Evolutionary conservation across 2,329 filamentous ascomycete species (phyloP), one percentile per base, ranked within the genome.

Genomic region (Leptographium flavum): DNA sequence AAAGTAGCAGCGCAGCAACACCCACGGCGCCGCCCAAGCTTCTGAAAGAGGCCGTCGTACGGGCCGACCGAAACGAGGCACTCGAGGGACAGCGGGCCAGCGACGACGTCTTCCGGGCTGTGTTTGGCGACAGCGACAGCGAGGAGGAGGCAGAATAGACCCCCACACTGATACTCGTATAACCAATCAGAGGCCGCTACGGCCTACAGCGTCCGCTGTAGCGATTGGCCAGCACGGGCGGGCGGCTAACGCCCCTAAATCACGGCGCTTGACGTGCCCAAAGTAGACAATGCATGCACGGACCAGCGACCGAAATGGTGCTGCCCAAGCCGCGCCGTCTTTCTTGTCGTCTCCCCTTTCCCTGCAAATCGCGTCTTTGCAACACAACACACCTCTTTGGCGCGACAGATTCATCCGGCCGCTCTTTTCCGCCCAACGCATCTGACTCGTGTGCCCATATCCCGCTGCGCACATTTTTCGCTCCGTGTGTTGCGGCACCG

Each of bases 91-190:
- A 79, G 55, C 73, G 77, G 45, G 84, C 87, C 1, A 79, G 82
- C 15, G 85, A 88, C 41, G 84, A 83, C 37, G 80, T 95, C 0
- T 87, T 95, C 55, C 85, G 77, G 53, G 85, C 87, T n/a, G 87
- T 96, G 27, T 96, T 96, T 71, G 90, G 88, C 6, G 86, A 87
- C 58, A 83, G 83, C 56, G 81, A 83, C 52, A 83, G 86, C 54
- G 81, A 86, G 13, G 56, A 58, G 3, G 54, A 52, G 8, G 45
- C 8, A 48, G n/a, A n/a, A n/a, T n/a, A n/a, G n/a, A n/a, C n/a
- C n/a, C n/a, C n/a, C n/a, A n/a, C n/a, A n/a, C n/a, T n/a, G n/a
- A n/a, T n/a, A n/a, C n/a, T n/a, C n/a, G n/a, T n/a, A n/a, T n/a
- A n/a, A n/a, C n/a, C n/a, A n/a, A n/a, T n/a, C n/a, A n/a, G n/a